Conservation (phyloP, 2,329 filamentous ascomycete genomes). For the Stagonosporopsis tanaceti region DNA sequence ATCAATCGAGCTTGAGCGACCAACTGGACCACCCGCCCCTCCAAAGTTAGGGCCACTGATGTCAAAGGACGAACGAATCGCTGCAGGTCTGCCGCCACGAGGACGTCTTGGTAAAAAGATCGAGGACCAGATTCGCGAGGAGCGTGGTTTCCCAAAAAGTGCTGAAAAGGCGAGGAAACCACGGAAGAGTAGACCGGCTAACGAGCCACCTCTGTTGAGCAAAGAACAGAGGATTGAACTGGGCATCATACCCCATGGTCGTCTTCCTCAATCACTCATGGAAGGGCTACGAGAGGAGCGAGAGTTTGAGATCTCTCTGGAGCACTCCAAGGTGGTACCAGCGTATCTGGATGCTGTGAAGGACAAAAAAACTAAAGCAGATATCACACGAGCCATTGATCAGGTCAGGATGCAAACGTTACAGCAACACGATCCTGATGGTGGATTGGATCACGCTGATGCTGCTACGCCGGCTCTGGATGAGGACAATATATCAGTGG, state of each 20-base stretch:
- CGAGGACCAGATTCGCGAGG: constrained; percentile 35
- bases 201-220: constrained; percentile 31
- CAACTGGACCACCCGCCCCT: constrained; percentile 7
- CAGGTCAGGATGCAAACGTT: constrained; percentile 15
- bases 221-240: constrained; percentile 36
- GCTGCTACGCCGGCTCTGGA: neutral
- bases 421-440: constrained; percentile 2
- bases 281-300: constrained; percentile 36
- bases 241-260: constrained; percentile 36
- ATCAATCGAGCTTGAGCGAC: constrained; percentile 4
- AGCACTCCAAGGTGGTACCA: constrained; percentile 26
- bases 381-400: constrained; percentile 1
- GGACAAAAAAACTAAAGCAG: constrained; percentile 1
- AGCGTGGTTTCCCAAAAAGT: constrained; percentile 31
- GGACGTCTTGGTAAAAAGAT: constrained; percentile 35
- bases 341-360: constrained; percentile 21
- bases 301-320: constrained; percentile 27
- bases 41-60: constrained; percentile 29
- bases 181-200: constrained; percentile 19
- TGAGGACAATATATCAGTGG: neutral
- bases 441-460: neutral
- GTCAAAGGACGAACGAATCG: constrained; percentile 40
- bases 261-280: constrained; percentile 35
- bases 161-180: constrained; percentile 27
- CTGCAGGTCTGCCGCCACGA: constrained; percentile 32